These are phyloP conservation scores for Dalbergia cochinchinensis DNA, from an alignment of 306 rosid genomes.

Conservation along the genomic window DNA sequence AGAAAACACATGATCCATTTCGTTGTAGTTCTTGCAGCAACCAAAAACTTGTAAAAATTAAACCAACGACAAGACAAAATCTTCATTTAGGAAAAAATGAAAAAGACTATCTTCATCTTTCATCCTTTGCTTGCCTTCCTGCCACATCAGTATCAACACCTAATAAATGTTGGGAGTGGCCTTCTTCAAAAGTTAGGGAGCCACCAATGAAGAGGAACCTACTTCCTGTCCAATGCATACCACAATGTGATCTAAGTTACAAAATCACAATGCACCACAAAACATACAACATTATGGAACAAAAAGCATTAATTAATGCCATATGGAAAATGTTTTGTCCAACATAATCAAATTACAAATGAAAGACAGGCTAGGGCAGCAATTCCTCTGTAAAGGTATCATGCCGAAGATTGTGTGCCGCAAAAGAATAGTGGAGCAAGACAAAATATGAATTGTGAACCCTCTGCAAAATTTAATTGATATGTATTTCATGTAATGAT, in stretches of 20 bases:
- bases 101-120: neutral
- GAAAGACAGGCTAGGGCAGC: no score
- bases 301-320: neutral
- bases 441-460: slow-evolving; percentile 10
- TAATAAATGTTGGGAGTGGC: neutral
- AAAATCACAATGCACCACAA: neutral
- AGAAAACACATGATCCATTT: neutral
- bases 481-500: neutral
- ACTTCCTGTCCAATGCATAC: slow-evolving; percentile 48
- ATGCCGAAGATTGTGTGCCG: no score
- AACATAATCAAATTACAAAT: neutral
- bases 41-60: neutral
- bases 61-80: slow-evolving; percentile 32
- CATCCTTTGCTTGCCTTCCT: slow-evolving; percentile 38
- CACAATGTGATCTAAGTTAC: neutral
- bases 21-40: neutral
- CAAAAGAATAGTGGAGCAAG: no score
- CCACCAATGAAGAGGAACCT: slow-evolving; percentile 9
- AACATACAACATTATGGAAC: slow-evolving; percentile 1
- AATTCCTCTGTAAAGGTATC: no score
- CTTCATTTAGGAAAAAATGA: neutral
- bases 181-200: slow-evolving; percentile 1
- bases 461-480: slow-evolving; percentile 5
- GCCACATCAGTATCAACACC: slow-evolving; percentile 19
- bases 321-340: neutral